Evolutionary conservation across 495 filamentous ascomycete species (phyloP), one percentile per base, ranked within the genome.

Genomic region (Cercophora samala): DNA sequence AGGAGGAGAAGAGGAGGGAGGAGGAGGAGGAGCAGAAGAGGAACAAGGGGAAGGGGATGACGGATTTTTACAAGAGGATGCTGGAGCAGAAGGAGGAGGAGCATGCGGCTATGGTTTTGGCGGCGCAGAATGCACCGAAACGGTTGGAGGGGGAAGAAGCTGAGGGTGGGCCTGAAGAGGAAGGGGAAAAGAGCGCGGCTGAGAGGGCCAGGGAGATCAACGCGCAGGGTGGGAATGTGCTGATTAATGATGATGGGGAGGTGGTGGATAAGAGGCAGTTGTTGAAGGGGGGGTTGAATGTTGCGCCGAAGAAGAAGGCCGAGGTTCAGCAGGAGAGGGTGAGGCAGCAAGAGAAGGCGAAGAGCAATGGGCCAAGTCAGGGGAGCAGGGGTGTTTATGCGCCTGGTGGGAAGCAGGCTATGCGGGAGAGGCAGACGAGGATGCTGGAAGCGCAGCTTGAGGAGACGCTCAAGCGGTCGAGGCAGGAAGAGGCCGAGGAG

Each of bases 261-360:
- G 89, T 99, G 4, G 90, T 96, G 21, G 95, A 99, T 73, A 97
- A 97, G 82, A 85, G 94, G 22, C 91, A 97, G 72, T 79, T 99
- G 19, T 84, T 99, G 17, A 89, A 85, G 59, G 94, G 93, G 13
- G 95, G 95, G 55, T 79, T 99, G 53, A 99, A 99, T 66, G 83
- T 97, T 17, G 85, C 83, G 21, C 81, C 88, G 8, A 90, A 88
- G 69, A 80, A 80, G 72, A 80, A 78, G 70, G 65, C 68, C 23
- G 74, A 79, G 60, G 67, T 73, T 15, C 68, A 75, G 58, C 71
- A 78, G 70, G 75, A 77, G 54, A 71, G 81, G 24, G 70, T 70
- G 32, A 68, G 69, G 32, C 75, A 77, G 60, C 68, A 70, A 32
- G 68, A 65, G 56, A 74, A 72, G 37, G 67, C 70, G 23, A 69